A percentile compares a stretch with the other conserved stretches of the same genome.
Evolutionary conservation across 164 flowering plant genomes (phyloP).

Genomic region (Santalum album): DNA sequence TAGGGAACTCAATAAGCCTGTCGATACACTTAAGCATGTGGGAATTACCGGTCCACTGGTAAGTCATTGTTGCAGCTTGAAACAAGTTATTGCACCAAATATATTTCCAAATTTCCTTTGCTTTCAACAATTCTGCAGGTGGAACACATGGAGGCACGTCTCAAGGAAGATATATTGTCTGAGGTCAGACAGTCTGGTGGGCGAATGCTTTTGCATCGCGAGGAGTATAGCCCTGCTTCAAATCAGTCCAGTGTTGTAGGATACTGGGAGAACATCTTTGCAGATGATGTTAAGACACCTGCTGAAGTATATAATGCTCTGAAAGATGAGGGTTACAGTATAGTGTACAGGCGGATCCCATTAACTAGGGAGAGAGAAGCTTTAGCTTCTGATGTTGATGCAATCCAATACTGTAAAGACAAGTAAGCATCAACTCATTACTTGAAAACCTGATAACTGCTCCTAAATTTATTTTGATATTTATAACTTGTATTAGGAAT

Average conservation of each 20-base stretch:
- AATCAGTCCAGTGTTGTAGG: conserved; percentile 74
- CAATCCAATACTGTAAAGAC: conserved; percentile 63
- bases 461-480: not conserved
- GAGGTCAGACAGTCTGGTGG: conserved; percentile 71
- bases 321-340: conserved; percentile 53
- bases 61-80: conserved; percentile 12
- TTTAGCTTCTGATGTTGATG: conserved; percentile 81
- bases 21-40: conserved; percentile 90
- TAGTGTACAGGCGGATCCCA: conserved; percentile 69
- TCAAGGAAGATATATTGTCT: conserved; percentile 83
- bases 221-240: conserved; percentile 66
- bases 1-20: conserved; percentile 86
- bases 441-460: not conserved
- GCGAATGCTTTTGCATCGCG: conserved; percentile 88
- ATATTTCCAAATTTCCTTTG: conserved; percentile 3
- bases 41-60: conserved; percentile 92
- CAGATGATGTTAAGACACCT: conserved; percentile 84
- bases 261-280: conserved; percentile 82
- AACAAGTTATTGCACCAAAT: not conserved
- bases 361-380: conserved; percentile 89
- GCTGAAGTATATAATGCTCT: conserved; percentile 74
- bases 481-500: too few species aligned
- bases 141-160: conserved; percentile 84
- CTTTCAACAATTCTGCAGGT: conserved; percentile 40
- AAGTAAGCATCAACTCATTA: conserved; percentile 31